Evolutionary conservation across 148 eudicot genomes (phyloP), one percentile per base, ranked within the genome.

Genomic region (Nyssa sinensis): DNA sequence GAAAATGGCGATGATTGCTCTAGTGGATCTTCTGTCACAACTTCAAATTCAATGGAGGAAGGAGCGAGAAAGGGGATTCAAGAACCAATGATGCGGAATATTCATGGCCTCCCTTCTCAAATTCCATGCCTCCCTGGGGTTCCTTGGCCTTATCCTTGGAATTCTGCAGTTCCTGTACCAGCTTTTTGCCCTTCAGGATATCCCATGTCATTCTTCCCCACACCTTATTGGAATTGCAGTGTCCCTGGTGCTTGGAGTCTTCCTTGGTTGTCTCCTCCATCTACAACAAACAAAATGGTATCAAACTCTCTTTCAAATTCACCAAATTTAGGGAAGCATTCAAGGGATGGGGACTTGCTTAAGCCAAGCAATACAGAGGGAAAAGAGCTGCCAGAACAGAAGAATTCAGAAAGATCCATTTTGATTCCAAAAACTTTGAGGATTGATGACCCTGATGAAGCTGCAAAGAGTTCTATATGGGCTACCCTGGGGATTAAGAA

Each of bases 391-490:
- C 49, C 13, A 17, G 77, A 61, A 11, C 65, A 74, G 25, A 89
- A 65, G 82, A 73, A 44, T 70, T 78, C 82, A 11, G 78, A 75
- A 34, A 64, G 72, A 4, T 72, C 85, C 29, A 81, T 94, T 62
- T 61, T 94, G 79, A 88, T 90, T 41, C 98, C 97, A 0, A 94
- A 92, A 75, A 94, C 90, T 7, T 80, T 94, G 78, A 85, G 98
- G 77, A 90, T 94, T 8, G 94, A 92, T 73, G 97, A 94, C 68
- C 98, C 92, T 7, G 97, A 94, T 71, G 98, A 90, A 70, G 94
- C 98, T 27, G 96, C 96, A 32, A 94, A 77, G 84, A 91, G 98
- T 82, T 90, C 98, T 19, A 92, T 94, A 83, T 94, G 97, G 97
- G 80, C 83, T 29, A 90, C 96, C 0, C 92, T 94, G 7, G 98